phyloP scores from a whole-genome alignment of 2,329 filamentous ascomycete genomes.

The Ilyonectria destructans region DNA sequence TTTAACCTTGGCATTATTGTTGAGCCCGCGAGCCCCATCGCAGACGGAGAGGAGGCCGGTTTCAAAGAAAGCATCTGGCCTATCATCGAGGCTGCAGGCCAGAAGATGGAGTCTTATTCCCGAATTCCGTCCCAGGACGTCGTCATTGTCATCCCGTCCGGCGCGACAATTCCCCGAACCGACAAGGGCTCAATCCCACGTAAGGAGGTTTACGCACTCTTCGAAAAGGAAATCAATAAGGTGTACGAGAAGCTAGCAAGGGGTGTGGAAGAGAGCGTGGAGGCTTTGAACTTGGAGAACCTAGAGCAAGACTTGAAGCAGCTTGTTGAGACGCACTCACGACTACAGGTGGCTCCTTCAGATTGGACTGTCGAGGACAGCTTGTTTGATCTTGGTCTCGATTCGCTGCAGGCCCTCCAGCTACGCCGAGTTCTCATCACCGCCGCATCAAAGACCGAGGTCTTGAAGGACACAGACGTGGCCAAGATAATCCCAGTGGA shows the following conservation, averaged over 20 bases:
- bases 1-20: constrained; percentile 46
- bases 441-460: constrained; percentile 34
- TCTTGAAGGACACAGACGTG: constrained; percentile 31
- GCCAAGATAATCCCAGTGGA: constrained; percentile 33
- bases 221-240: constrained; percentile 36
- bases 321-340: constrained; percentile 28
- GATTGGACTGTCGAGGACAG: constrained; percentile 31
- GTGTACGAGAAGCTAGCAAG: constrained; percentile 36
- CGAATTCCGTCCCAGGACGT: constrained; percentile 41
- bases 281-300: constrained; percentile 32
- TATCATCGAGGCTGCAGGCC: constrained; percentile 32
- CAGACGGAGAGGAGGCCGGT: constrained; percentile 3
- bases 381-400: constrained; percentile 34
- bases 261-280: constrained; percentile 29
- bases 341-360: constrained; percentile 17
- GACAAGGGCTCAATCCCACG: constrained; percentile 47
- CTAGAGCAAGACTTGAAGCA: constrained; percentile 30
- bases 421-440: constrained; percentile 30
- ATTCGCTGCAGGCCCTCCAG: constrained; percentile 35
- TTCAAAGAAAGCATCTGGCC: constrained; percentile 42
- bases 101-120: constrained; percentile 41
- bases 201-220: constrained; percentile 41
- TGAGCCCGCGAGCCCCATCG: constrained; percentile 34
- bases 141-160: constrained; percentile 36
- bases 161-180: constrained; percentile 39